Conservation (phyloP, 495 filamentous ascomycete genomes). For the Neurospora sp. region DNA sequence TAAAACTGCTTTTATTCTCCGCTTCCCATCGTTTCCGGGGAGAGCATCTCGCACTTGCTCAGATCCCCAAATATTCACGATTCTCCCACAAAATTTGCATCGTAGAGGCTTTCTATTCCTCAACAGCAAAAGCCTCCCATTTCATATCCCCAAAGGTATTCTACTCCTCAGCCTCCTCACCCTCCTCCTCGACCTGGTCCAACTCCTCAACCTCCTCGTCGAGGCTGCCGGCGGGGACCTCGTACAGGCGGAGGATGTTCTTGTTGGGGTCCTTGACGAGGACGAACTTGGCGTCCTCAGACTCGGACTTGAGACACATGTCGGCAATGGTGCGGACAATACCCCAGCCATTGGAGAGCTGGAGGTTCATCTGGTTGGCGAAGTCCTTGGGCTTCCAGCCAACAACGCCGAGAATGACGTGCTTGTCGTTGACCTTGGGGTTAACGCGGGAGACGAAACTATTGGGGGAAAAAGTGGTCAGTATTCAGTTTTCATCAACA, state of each 20-base stretch:
- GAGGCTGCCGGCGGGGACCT: conserved; percentile 77
- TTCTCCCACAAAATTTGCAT: neutral
- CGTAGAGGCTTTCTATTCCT: neutral
- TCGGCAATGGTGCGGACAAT: conserved; percentile 96
- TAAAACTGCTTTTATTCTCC: neutral
- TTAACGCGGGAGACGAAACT: conserved; percentile 90
- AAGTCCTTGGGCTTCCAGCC: conserved; percentile 97
- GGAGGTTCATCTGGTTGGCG: conserved; percentile 94
- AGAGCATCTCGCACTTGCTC: neutral
- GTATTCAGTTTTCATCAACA: conserved; percentile 10
- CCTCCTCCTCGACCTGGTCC: conserved; percentile 17
- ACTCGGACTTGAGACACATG: conserved; percentile 57
- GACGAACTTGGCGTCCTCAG: conserved; percentile 60
- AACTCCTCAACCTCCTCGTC: conserved; percentile 48
- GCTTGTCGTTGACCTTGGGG: conserved; percentile 78
- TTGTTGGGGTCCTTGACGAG: conserved; percentile 90
- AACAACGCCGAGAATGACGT: conserved; percentile 90
- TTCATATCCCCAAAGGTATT: neutral
- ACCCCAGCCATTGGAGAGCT: conserved; percentile 94
- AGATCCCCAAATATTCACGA: neutral
- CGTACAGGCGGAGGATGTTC: conserved; percentile 81
- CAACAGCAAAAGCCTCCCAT: neutral
- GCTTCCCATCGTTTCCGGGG: neutral
- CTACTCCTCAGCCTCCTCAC: conserved; percentile 24
- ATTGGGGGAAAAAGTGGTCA: conserved; percentile 1